These are phyloP conservation scores for Alternaria solani DNA, from an alignment of 2,329 filamentous ascomycete genomes.

Conservation along the genomic window DNA sequence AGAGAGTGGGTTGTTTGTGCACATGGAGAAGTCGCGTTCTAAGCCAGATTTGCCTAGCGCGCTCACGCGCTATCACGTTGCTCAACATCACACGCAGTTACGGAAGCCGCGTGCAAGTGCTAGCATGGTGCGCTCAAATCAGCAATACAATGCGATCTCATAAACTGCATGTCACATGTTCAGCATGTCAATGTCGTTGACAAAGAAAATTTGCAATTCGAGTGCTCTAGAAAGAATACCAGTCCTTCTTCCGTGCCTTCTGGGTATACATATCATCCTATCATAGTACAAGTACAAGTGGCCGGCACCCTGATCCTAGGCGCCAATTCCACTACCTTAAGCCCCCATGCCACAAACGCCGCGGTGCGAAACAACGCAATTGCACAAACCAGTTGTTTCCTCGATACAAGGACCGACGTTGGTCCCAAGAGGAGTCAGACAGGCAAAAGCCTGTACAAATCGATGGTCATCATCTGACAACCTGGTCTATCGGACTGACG, in stretches of 20 bases:
- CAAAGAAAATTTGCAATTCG: constrained; percentile 6
- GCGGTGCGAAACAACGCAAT: constrained; percentile 15
- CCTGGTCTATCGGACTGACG: constrained; percentile 25
- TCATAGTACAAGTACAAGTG: constrained; percentile 26
- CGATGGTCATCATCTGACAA: background rate
- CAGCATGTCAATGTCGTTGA: background rate
- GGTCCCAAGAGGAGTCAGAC: background rate
- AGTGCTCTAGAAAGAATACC: constrained; percentile 13
- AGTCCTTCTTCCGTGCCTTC: constrained; percentile 6
- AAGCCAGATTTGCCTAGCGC: constrained; percentile 30
- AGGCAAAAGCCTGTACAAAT: constrained; percentile 3
- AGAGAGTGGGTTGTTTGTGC: constrained; percentile 24
- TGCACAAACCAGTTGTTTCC: constrained; percentile 1
- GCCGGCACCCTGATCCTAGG: constrained; percentile 11
- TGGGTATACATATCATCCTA: constrained; percentile 24
- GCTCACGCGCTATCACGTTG: constrained; percentile 36
- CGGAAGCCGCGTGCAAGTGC: background rate
- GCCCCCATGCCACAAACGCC: constrained; percentile 20
- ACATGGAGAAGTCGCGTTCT: constrained; percentile 23
- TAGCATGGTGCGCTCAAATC: background rate
- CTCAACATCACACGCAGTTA: background rate
- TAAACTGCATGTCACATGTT: background rate
- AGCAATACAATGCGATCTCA: background rate
- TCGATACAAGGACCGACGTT: constrained; percentile 2
- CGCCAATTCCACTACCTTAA: constrained; percentile 5